Conservation (phyloP, 345 rosid species). For the Eucalyptus marginata region DNA sequence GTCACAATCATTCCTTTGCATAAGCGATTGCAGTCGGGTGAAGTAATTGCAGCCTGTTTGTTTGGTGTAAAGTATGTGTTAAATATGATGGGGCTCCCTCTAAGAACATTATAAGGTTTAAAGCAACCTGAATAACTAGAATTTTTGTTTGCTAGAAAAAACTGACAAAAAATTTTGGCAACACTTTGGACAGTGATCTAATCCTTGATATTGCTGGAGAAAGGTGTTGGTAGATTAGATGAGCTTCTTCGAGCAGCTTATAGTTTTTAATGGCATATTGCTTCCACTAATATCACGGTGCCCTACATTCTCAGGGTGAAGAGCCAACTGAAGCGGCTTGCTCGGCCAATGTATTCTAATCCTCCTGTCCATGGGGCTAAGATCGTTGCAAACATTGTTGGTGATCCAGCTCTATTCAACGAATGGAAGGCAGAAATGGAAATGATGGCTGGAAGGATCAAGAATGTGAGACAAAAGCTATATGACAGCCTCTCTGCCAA, state of each 20-base stretch:
- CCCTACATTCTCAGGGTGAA: constrained; percentile 52
- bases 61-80: neutral
- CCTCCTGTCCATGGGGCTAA: constrained; percentile 97
- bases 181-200: neutral
- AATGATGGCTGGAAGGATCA: constrained; percentile 96
- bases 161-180: neutral
- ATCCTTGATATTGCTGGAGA: neutral
- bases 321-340: constrained; percentile 95
- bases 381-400: constrained; percentile 84
- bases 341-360: constrained; percentile 96
- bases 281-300: neutral
- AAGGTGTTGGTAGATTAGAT: neutral
- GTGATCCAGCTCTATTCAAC: constrained; percentile 62
- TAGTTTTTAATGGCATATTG: neutral
- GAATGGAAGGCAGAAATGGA: constrained; percentile 99
- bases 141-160: neutral
- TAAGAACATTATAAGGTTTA: neutral
- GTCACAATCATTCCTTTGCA: neutral
- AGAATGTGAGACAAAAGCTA: constrained; percentile 67
- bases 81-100: neutral
- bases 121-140: neutral
- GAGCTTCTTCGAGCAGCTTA: neutral
- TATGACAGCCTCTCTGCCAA: constrained; percentile 60
- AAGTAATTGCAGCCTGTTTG: neutral
- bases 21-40: neutral